These are phyloP conservation scores for Yarrowia osloensis DNA, from an alignment of 805 yeast genomes.

Conservation along the genomic window DNA sequence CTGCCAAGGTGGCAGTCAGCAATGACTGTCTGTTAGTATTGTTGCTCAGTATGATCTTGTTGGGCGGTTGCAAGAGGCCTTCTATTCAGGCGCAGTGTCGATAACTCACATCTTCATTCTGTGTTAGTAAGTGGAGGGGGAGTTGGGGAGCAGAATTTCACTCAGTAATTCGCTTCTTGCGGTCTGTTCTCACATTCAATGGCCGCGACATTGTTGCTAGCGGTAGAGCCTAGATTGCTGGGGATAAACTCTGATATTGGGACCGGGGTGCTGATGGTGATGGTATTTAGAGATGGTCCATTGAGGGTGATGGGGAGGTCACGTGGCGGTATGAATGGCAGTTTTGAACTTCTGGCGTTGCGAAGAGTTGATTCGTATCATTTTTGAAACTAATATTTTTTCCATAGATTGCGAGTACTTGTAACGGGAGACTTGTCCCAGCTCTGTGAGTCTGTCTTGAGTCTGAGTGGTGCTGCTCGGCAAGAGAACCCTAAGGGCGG, in stretches of 20 bases:
- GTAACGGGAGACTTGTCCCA: too few relatives aligned
- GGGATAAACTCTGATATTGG: constrained; percentile 24
- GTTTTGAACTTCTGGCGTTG: background rate
- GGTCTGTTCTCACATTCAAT: constrained; percentile 26
- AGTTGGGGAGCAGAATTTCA: background rate
- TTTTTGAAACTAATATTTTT: background rate
- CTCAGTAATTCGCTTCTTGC: background rate
- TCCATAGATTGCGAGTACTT: constrained; percentile 4
- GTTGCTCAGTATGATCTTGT: background rate
- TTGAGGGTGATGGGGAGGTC: background rate
- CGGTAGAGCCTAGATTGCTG: constrained; percentile 20
- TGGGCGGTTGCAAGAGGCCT: background rate
- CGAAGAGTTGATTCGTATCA: background rate
- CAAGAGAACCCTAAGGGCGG: too few relatives aligned
- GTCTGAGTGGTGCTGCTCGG: background rate
- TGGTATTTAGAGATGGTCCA: background rate
- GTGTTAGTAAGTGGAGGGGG: constrained; percentile 15
- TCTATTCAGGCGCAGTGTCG: background rate
- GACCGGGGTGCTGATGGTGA: background rate
- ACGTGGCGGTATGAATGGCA: background rate
- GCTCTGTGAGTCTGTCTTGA: too few relatives aligned
- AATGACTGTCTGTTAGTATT: constrained; percentile 36
- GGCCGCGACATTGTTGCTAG: constrained; percentile 30
- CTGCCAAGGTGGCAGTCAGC: constrained; percentile 44
- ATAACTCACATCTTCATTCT: constrained; percentile 28